Conservation (phyloP, 768 basidiomycete species). For the Mycena filopes region DNA sequence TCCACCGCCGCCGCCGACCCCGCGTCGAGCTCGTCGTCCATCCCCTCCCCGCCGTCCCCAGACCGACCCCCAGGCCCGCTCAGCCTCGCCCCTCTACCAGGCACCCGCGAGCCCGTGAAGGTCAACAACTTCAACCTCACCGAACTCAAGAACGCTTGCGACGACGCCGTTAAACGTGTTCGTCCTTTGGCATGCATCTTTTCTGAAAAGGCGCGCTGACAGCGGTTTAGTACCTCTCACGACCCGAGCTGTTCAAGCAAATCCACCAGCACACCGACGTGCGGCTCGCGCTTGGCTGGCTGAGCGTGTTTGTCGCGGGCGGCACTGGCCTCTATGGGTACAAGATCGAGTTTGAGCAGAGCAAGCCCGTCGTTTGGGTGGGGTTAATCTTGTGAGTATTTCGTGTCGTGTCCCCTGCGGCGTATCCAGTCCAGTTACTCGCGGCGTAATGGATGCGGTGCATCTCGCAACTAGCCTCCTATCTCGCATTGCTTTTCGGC, state of each 20-base stretch:
- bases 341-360: conserved; percentile 88
- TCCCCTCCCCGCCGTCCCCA: conserved; percentile 27
- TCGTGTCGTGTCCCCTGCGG: conserved; percentile 21
- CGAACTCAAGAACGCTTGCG: conserved; percentile 78
- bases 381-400: conserved; percentile 80
- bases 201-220: conserved; percentile 4
- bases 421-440: no score
- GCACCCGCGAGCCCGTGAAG: conserved; percentile 63
- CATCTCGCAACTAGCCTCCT: no score
- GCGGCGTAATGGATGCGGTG: no score
- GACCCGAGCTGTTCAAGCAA: conserved; percentile 86
- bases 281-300: conserved; percentile 87
- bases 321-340: conserved; percentile 89
- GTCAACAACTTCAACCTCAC: conserved; percentile 67
- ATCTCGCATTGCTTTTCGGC: not conserved
- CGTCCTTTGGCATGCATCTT: conserved; percentile 32
- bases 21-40: not conserved
- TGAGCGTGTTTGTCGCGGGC: conserved; percentile 82
- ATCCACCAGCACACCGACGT: conserved; percentile 91
- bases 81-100: conserved; percentile 27
- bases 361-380: conserved; percentile 81
- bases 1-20: conserved; percentile 15
- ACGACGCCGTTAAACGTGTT: conserved; percentile 93
- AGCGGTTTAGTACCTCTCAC: conserved; percentile 74
- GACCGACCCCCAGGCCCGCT: conserved; percentile 34